These are phyloP conservation scores for Kalaharituber pfeilii DNA, from an alignment of 2,329 filamentous ascomycete species.

Conservation along the genomic window DNA sequence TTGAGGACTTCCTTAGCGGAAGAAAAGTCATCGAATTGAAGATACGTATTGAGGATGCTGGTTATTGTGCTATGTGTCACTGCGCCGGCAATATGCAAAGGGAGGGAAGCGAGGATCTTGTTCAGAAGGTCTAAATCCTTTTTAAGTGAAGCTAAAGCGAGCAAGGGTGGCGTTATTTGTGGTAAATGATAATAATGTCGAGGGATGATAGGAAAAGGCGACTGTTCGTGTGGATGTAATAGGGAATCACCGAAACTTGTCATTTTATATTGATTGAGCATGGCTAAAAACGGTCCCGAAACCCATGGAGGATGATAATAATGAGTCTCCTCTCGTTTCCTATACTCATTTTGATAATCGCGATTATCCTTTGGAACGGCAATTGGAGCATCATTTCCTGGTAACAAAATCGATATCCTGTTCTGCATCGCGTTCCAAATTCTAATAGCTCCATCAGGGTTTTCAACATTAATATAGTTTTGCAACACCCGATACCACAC, in stretches of 20 bases:
- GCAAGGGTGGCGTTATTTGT: slow-evolving; percentile 2
- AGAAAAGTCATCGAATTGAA: slow-evolving; percentile 5
- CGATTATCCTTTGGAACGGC: background rate
- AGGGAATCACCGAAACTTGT: slow-evolving; percentile 5
- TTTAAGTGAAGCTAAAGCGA: slow-evolving; percentile 6
- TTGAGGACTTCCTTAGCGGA: slow-evolving; percentile 4
- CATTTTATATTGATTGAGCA: slow-evolving; percentile 2
- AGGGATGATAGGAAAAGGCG: slow-evolving; percentile 2
- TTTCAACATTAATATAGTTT: background rate
- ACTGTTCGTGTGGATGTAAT: background rate
- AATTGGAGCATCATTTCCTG: background rate
- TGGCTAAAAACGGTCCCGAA: slow-evolving; percentile 2
- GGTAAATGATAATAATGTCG: background rate
- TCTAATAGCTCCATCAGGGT: background rate
- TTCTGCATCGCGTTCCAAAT: background rate
- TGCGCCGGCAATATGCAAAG: background rate
- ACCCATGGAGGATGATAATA: background rate
- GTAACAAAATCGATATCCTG: background rate
- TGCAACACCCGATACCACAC: background rate
- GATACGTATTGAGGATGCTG: slow-evolving; percentile 11
- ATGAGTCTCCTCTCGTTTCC: background rate
- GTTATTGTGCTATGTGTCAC: slow-evolving; percentile 4
- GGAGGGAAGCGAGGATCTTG: background rate
- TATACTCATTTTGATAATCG: background rate
- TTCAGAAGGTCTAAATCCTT: background rate